Percentiles rank a stretch among this genome's conserved stretches.
These are phyloP conservation scores for Gossypium ekmanianum DNA, from an alignment of 345 rosid genomes.

Conservation along the genomic window DNA sequence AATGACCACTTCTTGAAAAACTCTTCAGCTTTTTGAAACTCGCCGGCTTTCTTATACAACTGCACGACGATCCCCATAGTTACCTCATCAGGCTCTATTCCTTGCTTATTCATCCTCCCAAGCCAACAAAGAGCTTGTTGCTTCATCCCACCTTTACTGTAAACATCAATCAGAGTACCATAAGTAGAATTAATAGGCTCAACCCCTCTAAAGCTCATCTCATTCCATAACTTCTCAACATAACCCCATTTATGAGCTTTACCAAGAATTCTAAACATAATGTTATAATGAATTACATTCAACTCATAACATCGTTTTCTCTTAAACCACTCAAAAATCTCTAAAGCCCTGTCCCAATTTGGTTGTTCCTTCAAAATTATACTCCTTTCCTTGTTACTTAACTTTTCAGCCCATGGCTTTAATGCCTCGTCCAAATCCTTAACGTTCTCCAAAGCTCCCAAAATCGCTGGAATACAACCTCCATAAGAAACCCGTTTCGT, in stretches of 20 bases:
- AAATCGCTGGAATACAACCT: slow-evolving; percentile 66
- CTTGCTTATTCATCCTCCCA: slow-evolving; percentile 67
- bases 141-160: slow-evolving; percentile 71
- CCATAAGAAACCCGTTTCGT: slow-evolving; percentile 66
- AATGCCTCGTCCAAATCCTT: slow-evolving; percentile 67
- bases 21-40: slow-evolving; percentile 71
- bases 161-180: slow-evolving; percentile 85
- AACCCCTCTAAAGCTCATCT: slow-evolving; percentile 50
- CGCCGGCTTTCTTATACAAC: slow-evolving; percentile 78
- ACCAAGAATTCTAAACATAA: slow-evolving; percentile 70
- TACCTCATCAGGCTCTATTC: slow-evolving; percentile 79
- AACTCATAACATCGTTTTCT: slow-evolving; percentile 55
- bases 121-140: slow-evolving; percentile 64
- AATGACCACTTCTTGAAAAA: slow-evolving; percentile 73
- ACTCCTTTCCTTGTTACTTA: slow-evolving; percentile 71
- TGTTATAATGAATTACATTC: slow-evolving; percentile 86
- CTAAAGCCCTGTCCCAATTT: slow-evolving; percentile 76
- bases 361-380: slow-evolving; percentile 82
- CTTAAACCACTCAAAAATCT: slow-evolving; percentile 87
- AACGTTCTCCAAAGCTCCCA: slow-evolving; percentile 53
- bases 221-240: slow-evolving; percentile 59
- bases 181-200: slow-evolving; percentile 70
- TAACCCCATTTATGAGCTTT: slow-evolving; percentile 60
- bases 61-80: slow-evolving; percentile 75
- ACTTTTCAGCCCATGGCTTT: slow-evolving; percentile 70